These are phyloP conservation scores for Spizellomyces sp. DNA, from an alignment of 192 early-diverging fungal species.

Conservation along the genomic window DNA sequence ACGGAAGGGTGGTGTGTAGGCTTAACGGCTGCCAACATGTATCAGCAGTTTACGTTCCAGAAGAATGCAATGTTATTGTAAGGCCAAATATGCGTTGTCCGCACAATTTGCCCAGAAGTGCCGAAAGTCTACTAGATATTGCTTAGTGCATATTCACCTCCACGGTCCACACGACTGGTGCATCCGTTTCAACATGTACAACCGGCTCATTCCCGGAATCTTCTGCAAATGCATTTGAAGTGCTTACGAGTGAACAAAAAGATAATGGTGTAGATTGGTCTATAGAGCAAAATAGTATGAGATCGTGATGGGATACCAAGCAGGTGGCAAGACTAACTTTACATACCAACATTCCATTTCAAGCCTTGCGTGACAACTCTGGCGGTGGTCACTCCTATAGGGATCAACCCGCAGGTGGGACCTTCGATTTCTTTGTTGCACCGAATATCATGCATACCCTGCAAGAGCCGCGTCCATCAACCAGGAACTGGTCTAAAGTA, in stretches of 20 bases:
- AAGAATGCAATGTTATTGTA: no score
- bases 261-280: slow-evolving; percentile 46
- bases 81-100: no score
- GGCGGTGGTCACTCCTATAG: slow-evolving; percentile 67
- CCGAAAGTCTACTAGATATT: no score
- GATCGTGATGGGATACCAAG: neutral
- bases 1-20: no score
- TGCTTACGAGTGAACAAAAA: slow-evolving; percentile 81
- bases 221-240: slow-evolving; percentile 74
- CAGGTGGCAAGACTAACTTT: slow-evolving; percentile 2
- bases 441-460: slow-evolving; percentile 70
- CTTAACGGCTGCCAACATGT: no score
- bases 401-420: slow-evolving; percentile 86
- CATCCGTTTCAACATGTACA: slow-evolving; percentile 68
- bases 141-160: slow-evolving; percentile 45
- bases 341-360: slow-evolving; percentile 81
- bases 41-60: no score
- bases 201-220: slow-evolving; percentile 31
- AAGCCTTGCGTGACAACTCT: slow-evolving; percentile 73
- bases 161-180: slow-evolving; percentile 80
- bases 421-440: slow-evolving; percentile 70
- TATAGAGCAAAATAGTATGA: neutral
- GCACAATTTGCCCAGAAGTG: no score
- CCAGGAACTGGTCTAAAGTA: no score
- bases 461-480: slow-evolving; percentile 3